Conservation (phyloP, 176 grass and related monocot species). For the Bromus sterilis region DNA sequence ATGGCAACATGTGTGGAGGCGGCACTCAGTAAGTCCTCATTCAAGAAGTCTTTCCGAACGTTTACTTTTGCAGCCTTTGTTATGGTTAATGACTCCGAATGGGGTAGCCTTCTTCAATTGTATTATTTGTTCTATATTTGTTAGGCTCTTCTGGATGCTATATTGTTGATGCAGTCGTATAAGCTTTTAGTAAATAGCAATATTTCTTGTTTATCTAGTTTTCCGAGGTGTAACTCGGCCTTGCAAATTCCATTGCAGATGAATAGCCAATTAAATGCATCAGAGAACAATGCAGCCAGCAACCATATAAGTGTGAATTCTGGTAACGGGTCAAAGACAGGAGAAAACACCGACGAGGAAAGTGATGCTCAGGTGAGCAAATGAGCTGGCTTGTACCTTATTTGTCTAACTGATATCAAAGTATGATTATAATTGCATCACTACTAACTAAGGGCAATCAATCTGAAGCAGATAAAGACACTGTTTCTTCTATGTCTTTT, state of each 20-base stretch:
- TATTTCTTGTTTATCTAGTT: slow-evolving; percentile 1
- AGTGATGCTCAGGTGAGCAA: slow-evolving; percentile 74
- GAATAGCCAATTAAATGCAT: slow-evolving; percentile 59
- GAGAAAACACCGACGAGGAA: slow-evolving; percentile 50
- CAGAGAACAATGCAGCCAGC: slow-evolving; percentile 66
- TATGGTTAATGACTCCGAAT: background rate
- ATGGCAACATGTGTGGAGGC: slow-evolving; percentile 99
- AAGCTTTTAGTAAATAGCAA: background rate
- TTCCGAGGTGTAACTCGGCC: background rate
- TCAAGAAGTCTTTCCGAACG: background rate
- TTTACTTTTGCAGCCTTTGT: background rate
- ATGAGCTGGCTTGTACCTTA: background rate
- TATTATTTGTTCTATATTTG: background rate
- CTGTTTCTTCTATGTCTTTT: background rate
- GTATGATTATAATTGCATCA: background rate
- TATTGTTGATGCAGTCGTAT: background rate
- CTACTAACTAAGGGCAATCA: background rate
- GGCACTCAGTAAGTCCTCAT: slow-evolving; percentile 67
- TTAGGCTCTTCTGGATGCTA: no score
- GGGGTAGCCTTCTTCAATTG: background rate
- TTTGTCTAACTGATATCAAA: slow-evolving; percentile 1
- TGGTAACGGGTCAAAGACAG: slow-evolving; percentile 49
- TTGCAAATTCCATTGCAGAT: slow-evolving; percentile 46
- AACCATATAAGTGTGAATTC: slow-evolving; percentile 73
- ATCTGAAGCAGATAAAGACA: background rate